phyloP scores from a whole-genome alignment of 441 rosid genomes.

The Populus hybrid region DNA sequence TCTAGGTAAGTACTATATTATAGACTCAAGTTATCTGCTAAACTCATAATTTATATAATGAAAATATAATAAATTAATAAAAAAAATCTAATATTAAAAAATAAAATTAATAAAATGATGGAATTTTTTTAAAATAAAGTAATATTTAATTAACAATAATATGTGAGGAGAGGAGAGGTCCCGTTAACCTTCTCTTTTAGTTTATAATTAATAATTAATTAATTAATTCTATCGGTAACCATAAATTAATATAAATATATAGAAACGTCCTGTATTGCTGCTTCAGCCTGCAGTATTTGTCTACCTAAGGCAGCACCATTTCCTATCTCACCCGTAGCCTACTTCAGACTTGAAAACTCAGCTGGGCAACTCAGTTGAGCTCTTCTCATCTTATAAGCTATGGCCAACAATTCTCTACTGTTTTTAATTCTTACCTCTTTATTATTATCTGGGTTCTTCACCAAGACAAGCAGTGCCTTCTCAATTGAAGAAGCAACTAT shows the following conservation, averaged over 20 bases:
- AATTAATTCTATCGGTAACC: neutral
- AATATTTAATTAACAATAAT: too few relatives aligned
- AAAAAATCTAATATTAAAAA: too few relatives aligned
- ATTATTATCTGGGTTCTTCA: neutral
- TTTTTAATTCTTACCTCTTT: neutral
- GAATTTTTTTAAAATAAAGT: too few relatives aligned
- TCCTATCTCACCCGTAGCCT: neutral
- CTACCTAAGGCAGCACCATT: neutral
- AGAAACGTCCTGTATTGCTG: neutral
- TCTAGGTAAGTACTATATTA: neutral
- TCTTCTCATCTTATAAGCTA: neutral
- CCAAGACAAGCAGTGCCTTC: conserved; percentile 8
- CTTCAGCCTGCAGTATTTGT: neutral
- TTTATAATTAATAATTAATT: too few relatives aligned
- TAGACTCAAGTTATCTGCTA: too few relatives aligned
- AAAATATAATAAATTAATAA: too few relatives aligned
- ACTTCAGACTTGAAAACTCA: conserved; percentile 6
- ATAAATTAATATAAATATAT: too few relatives aligned
- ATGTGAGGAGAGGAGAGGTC: too few relatives aligned
- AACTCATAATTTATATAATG: too few relatives aligned
- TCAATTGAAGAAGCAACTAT: conserved; percentile 52
- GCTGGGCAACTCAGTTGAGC: neutral
- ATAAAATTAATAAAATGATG: too few relatives aligned
- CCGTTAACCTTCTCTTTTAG: too few relatives aligned
- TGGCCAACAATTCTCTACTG: neutral